Percentiles rank a stretch among this genome's conserved stretches.
phyloP scores from a whole-genome alignment of 352 stramenopile genomes.

The Phytophthora sp. region DNA sequence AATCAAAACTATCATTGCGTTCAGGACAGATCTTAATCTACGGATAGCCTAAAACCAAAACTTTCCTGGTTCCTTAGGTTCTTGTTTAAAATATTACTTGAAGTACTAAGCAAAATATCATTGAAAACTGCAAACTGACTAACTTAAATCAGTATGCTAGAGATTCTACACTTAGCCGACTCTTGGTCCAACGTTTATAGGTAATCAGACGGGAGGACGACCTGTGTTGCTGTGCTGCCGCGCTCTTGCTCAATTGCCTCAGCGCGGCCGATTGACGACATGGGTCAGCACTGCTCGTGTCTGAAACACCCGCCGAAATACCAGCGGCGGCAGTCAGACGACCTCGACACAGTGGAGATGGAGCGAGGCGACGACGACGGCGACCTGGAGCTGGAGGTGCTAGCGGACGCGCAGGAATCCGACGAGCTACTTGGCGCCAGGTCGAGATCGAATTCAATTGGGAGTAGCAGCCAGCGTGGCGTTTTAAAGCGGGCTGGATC shows the following conservation, averaged over 20 bases:
- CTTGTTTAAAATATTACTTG: too few relatives aligned
- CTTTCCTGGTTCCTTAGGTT: too few relatives aligned
- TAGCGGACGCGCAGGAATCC: slow-evolving; percentile 35
- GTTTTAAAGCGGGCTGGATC: slow-evolving; percentile 28
- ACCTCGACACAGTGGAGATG: slow-evolving; percentile 41
- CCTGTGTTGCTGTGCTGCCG: background rate
- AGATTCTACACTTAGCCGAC: background rate
- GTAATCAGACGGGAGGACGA: slow-evolving; percentile 25
- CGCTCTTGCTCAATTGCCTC: slow-evolving; percentile 12
- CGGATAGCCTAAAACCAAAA: too few relatives aligned
- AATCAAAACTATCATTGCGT: too few relatives aligned
- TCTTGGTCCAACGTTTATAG: slow-evolving; percentile 18
- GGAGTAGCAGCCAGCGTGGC: slow-evolving; percentile 15
- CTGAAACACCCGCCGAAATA: slow-evolving; percentile 67
- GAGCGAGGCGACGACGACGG: slow-evolving; percentile 35
- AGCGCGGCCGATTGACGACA: slow-evolving; percentile 27
- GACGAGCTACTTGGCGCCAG: slow-evolving; percentile 52
- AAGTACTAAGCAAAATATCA: too few relatives aligned
- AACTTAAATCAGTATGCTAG: too few relatives aligned
- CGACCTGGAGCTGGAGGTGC: slow-evolving; percentile 36
- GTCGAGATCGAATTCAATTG: slow-evolving; percentile 11
- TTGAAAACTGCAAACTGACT: too few relatives aligned
- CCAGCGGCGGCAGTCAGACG: slow-evolving; percentile 64
- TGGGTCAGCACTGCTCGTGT: slow-evolving; percentile 84
- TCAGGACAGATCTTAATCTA: too few relatives aligned